These are phyloP conservation scores for Penicillium nordicum DNA, from an alignment of 2,329 filamentous ascomycete genomes.

Conservation along the genomic window DNA sequence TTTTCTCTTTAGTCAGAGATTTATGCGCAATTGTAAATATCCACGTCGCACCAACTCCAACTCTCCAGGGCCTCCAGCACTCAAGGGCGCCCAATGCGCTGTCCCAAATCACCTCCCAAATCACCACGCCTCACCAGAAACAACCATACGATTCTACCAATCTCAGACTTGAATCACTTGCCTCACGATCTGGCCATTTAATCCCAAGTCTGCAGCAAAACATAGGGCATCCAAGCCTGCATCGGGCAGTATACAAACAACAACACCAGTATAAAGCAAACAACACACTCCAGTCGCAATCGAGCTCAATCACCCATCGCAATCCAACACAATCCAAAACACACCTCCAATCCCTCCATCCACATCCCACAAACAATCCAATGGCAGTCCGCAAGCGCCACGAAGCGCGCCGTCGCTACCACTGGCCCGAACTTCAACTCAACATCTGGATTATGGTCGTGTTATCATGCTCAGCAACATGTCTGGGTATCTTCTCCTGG, in stretches of 20 bases:
- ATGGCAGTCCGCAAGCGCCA: slow-evolving; percentile 35
- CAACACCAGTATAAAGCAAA: background rate
- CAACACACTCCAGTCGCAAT: background rate
- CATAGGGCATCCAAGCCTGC: slow-evolving; percentile 5
- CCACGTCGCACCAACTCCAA: slow-evolving; percentile 1
- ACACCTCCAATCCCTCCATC: background rate
- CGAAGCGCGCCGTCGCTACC: slow-evolving; percentile 49
- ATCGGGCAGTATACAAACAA: slow-evolving; percentile 4
- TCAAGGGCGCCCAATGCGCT: slow-evolving; percentile 24
- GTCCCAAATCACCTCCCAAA: slow-evolving; percentile 18
- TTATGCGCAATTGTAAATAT: slow-evolving; percentile 5
- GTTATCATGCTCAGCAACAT: slow-evolving; percentile 54
- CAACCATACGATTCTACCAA: slow-evolving; percentile 2
- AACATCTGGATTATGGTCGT: slow-evolving; percentile 65
- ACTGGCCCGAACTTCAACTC: slow-evolving; percentile 63
- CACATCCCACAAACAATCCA: slow-evolving; percentile 4
- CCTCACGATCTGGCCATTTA: background rate
- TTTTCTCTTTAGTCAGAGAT: background rate
- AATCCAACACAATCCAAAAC: background rate
- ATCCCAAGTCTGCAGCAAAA: background rate
- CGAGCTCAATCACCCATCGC: background rate
- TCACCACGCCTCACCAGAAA: slow-evolving; percentile 5
- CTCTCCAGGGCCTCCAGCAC: slow-evolving; percentile 1
- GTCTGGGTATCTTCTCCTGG: slow-evolving; percentile 59
- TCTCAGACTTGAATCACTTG: background rate